These are phyloP conservation scores for Aschersonia sp. DNA, from an alignment of 2,329 filamentous ascomycete species.

Conservation along the genomic window DNA sequence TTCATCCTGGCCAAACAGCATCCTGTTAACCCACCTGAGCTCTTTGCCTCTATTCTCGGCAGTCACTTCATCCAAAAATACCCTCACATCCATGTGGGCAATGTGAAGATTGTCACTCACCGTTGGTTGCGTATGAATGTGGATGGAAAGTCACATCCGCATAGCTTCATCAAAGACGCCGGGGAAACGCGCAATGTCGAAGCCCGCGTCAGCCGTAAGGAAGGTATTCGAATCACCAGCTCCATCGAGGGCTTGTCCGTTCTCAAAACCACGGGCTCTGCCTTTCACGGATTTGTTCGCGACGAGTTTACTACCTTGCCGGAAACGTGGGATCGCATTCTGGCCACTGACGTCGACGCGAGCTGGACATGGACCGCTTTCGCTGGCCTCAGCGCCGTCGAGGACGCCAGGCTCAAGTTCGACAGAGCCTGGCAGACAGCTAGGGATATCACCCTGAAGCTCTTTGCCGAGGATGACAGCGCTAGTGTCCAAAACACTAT, in stretches of 20 bases:
- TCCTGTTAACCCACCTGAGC: conserved; percentile 83
- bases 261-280: conserved; percentile 90
- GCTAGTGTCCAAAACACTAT: conserved; percentile 94
- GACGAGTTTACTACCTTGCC: conserved; percentile 86
- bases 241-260: conserved; percentile 73
- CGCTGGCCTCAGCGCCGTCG: conserved; percentile 49
- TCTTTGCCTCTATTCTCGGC: conserved; percentile 74
- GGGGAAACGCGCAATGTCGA: conserved; percentile 77
- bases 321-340: conserved; percentile 89
- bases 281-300: conserved; percentile 86
- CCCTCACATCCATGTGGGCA: conserved; percentile 71
- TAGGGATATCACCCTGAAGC: conserved; percentile 76
- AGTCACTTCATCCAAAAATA: conserved; percentile 84
- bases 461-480: conserved; percentile 80
- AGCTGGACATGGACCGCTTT: conserved; percentile 77
- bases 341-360: conserved; percentile 84
- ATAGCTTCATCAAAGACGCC: conserved; percentile 87
- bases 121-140: conserved; percentile 83
- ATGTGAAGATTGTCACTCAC: conserved; percentile 71
- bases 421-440: conserved; percentile 66
- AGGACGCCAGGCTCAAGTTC: conserved; percentile 50
- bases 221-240: conserved; percentile 63
- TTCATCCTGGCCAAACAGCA: conserved; percentile 93
- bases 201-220: conserved; percentile 49
- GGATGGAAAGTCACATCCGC: conserved; percentile 81